These are phyloP conservation scores for Saccharomycopsis sp. DNA, from an alignment of 805 yeast genomes.

Conservation along the genomic window DNA sequence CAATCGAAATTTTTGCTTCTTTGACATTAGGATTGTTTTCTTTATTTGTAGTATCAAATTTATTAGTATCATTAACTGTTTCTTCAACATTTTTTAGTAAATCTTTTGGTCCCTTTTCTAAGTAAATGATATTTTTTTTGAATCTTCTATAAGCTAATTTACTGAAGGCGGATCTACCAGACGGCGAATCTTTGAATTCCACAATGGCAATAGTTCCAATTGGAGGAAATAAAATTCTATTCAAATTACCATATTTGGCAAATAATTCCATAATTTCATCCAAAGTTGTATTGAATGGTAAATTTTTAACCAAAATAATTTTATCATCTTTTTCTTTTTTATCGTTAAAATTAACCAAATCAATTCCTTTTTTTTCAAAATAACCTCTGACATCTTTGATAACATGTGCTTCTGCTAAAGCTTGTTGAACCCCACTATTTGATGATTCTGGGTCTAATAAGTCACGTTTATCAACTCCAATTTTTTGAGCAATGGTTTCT, in stretches of 20 bases:
- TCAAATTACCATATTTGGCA: conserved; percentile 66
- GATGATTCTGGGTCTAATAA: conserved; percentile 82
- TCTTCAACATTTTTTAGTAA: no score
- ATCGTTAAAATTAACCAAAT: conserved; percentile 59
- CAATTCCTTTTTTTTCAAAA: conserved; percentile 80
- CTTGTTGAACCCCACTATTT: conserved; percentile 89
- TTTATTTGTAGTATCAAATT: conserved; percentile 24
- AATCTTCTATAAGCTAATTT: conserved; percentile 81
- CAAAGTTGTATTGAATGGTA: conserved; percentile 76
- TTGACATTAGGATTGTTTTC: conserved; percentile 27
- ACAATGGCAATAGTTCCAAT: conserved; percentile 93
- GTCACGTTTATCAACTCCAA: conserved; percentile 77
- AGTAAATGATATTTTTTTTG: conserved; percentile 75
- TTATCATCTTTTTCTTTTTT: conserved; percentile 67
- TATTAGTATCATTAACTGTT: conserved; percentile 36
- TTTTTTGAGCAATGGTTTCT: conserved; percentile 73
- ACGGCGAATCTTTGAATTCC: conserved; percentile 72
- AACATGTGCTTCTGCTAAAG: conserved; percentile 93
- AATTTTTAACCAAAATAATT: conserved; percentile 76
- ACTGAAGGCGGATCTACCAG: conserved; percentile 83
- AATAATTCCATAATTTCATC: conserved; percentile 80
- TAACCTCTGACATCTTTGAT: conserved; percentile 83
- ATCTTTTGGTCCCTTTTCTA: conserved; percentile 89
- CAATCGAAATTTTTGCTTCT: conserved; percentile 35
- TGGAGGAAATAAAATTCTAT: conserved; percentile 85